A percentile compares a stretch with the other conserved stretches of the same genome.
These are phyloP conservation scores for Fagopyrum homotropicum DNA, from an alignment of 148 eudicot species.

Conservation along the genomic window DNA sequence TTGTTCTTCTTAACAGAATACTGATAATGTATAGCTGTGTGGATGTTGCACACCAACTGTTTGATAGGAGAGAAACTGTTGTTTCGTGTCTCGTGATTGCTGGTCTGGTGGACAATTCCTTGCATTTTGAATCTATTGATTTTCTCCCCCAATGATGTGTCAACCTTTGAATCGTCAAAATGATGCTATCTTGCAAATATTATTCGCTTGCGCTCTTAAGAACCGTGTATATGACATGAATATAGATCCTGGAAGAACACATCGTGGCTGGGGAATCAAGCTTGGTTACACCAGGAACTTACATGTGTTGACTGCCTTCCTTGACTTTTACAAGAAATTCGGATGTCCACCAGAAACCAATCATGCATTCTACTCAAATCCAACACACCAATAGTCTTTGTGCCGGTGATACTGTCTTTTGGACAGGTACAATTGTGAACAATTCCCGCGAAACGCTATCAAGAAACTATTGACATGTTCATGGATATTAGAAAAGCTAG, in stretches of 20 bases:
- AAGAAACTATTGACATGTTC: constrained; percentile 33
- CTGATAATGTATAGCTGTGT: constrained; percentile 47
- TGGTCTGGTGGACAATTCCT: constrained; percentile 24
- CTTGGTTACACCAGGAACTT: constrained; percentile 32
- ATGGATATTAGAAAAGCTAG: constrained; percentile 51
- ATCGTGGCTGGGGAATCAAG: constrained; percentile 61
- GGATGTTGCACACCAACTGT: constrained; percentile 47
- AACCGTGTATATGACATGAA: constrained; percentile 39
- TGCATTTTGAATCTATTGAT: constrained; percentile 26
- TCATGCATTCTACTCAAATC: constrained; percentile 28
- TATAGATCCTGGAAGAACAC: constrained; percentile 45
- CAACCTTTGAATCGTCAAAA: constrained; percentile 7
- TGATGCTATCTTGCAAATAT: constrained; percentile 20
- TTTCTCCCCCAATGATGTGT: constrained; percentile 36
- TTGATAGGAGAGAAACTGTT: constrained; percentile 46
- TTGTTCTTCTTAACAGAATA: constrained; percentile 38
- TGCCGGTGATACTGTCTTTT: constrained; percentile 28
- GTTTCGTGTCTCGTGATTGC: constrained; percentile 58
- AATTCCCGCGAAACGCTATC: constrained; percentile 35
- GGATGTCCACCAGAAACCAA: constrained; percentile 37
- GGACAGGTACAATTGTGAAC: constrained; percentile 57
- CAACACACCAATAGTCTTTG: background rate
- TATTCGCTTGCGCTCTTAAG: constrained; percentile 53
- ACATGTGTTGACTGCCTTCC: constrained; percentile 40
- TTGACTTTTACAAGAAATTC: constrained; percentile 50